Conservation (phyloP, 768 basidiomycete genomes). For the Boletus tomentosulus region DNA sequence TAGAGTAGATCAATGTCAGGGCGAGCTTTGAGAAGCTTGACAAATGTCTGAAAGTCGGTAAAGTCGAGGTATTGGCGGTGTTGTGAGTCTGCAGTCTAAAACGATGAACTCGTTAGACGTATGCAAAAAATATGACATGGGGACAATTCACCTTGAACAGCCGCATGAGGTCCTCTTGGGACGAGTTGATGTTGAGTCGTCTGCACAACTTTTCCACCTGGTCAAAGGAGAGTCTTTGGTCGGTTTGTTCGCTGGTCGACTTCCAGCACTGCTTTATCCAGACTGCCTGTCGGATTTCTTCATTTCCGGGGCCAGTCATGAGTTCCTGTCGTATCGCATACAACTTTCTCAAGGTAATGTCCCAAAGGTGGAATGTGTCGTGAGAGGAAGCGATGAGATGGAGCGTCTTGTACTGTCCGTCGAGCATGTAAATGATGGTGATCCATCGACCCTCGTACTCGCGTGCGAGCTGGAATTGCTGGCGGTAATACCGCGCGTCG, state of each 20-base stretch:
- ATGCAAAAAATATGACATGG: not conserved
- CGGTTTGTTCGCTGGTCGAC: conserved; percentile 56
- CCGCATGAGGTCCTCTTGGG: conserved; percentile 47
- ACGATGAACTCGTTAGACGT: not conserved
- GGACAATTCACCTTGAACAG: conserved; percentile 50
- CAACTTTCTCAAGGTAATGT: conserved; percentile 58
- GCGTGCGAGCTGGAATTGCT: conserved; percentile 60
- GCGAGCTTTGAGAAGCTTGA: conserved; percentile 78
- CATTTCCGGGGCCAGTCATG: conserved; percentile 61
- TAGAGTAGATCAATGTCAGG: conserved; percentile 76
- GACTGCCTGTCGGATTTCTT: conserved; percentile 58
- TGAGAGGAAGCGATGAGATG: conserved; percentile 73
- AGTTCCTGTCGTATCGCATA: conserved; percentile 64
- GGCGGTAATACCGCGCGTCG: conserved; percentile 67
- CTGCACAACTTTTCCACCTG: conserved; percentile 71
- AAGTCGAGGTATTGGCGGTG: conserved; percentile 66
- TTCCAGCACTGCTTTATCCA: conserved; percentile 88
- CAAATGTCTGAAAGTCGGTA: conserved; percentile 73
- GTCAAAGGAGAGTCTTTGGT: conserved; percentile 61
- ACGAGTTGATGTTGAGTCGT: conserved; percentile 62
- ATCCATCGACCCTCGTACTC: conserved; percentile 74
- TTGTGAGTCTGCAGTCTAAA: conserved; percentile 60
- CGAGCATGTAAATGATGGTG: conserved; percentile 77
- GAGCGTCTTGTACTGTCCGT: conserved; percentile 77
- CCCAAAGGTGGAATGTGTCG: conserved; percentile 62